Evolutionary conservation across 768 basidiomycete species (phyloP).

Genomic region (Suillus placidus): DNA sequence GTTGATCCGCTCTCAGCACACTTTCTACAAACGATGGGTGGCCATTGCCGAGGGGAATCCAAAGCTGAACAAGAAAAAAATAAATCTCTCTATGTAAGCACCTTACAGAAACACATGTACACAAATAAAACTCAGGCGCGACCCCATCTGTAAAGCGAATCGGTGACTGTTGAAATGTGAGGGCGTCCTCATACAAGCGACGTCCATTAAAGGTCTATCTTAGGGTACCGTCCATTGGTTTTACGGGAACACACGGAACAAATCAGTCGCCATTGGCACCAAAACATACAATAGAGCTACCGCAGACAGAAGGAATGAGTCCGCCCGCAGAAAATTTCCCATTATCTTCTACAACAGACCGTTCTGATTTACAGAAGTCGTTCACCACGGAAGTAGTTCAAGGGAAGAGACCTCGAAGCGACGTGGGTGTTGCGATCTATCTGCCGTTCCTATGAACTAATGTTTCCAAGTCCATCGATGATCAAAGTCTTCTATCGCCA

Average conservation of each 20-base stretch:
- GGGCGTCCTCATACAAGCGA: not conserved
- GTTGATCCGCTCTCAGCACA: conserved; percentile 18
- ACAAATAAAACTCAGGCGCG: not conserved
- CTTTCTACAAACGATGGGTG: conserved; percentile 29
- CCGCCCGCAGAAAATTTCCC: not conserved
- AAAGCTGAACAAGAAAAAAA: conserved; percentile 26
- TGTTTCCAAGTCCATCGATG: not conserved
- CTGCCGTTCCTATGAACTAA: not conserved
- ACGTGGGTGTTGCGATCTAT: not conserved
- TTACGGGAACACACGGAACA: not conserved
- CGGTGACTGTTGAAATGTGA: not conserved
- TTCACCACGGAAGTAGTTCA: not conserved
- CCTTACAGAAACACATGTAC: not conserved
- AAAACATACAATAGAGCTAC: conserved; percentile 1
- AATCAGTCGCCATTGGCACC: not conserved
- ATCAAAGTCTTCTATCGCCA: not conserved
- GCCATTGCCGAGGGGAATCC: conserved; percentile 27
- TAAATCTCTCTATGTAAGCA: conserved; percentile 33
- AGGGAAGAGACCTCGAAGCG: not conserved
- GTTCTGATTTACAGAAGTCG: not conserved
- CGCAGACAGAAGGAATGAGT: not conserved
- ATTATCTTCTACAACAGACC: too few relatives aligned
- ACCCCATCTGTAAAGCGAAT: not conserved
- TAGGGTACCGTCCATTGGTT: not conserved
- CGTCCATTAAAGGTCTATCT: not conserved